phyloP scores from a whole-genome alignment of 225 moss, liverwort and hornwort species.

The Polytrichum commune region DNA sequence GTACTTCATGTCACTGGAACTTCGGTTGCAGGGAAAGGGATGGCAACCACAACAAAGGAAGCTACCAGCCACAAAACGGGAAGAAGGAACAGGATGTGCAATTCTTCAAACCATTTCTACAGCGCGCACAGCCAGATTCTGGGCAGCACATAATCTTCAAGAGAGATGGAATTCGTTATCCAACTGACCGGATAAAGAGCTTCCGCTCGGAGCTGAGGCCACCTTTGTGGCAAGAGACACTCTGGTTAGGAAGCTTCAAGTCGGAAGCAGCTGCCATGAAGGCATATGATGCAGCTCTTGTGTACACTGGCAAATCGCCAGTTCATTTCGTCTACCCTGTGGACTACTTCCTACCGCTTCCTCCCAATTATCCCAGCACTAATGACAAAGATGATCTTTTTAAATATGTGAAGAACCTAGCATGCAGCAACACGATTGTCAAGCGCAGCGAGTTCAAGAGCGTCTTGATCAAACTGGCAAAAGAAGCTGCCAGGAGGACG shows the following conservation, averaged over 20 bases:
- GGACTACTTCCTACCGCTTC: conserved; percentile 7
- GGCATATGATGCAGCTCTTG: conserved; percentile 10
- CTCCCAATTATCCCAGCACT: neutral
- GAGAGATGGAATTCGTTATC: conserved; percentile 9
- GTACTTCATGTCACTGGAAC: too few relatives aligned
- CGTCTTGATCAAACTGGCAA: neutral
- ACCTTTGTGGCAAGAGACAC: neutral
- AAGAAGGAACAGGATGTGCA: too few relatives aligned
- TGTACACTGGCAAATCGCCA: conserved; percentile 10
- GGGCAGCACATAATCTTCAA: neutral
- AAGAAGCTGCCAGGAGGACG: conserved; percentile 3
- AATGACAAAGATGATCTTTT: neutral
- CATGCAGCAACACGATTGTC: neutral
- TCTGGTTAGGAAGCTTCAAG: conserved; percentile 15
- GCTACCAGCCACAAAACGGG: neutral
- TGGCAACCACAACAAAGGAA: neutral
- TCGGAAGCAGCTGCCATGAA: conserved; percentile 12
- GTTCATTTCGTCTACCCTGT: conserved; percentile 5
- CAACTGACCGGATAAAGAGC: conserved; percentile 6
- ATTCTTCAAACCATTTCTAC: too few relatives aligned
- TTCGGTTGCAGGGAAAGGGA: conserved; percentile 1
- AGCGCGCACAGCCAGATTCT: neutral
- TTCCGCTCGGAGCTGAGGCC: conserved; percentile 11
- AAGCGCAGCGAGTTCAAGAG: conserved; percentile 1
- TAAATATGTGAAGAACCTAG: conserved; percentile 2